Evolutionary conservation across 1,284 basidiomycete species (phyloP).

Genomic region (Stygiomarasmius scandens): DNA sequence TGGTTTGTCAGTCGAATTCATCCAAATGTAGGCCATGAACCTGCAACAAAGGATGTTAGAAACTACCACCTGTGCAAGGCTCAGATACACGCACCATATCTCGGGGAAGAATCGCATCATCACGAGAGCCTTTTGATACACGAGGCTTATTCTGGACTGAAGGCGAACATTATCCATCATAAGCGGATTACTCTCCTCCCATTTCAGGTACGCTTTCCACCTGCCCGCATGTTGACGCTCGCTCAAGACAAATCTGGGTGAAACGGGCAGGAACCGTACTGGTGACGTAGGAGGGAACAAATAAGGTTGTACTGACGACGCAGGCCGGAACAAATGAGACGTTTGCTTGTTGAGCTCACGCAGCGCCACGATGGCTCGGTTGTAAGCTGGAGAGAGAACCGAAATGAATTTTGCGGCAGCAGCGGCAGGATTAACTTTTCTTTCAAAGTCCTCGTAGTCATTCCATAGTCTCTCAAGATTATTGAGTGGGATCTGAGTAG

Average conservation of each 20-base stretch:
- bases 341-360: conserved; percentile 83
- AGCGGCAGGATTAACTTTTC: conserved; percentile 87
- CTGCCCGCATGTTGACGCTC: conserved; percentile 79
- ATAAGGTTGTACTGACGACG: conserved; percentile 26
- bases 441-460: conserved; percentile 94
- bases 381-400: conserved; percentile 76
- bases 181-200: conserved; percentile 95
- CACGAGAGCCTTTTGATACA: conserved; percentile 87
- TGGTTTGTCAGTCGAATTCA: conserved; percentile 68
- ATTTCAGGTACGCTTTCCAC: conserved; percentile 93
- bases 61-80: background rate
- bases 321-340: conserved; percentile 54
- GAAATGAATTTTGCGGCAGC: conserved; percentile 96
- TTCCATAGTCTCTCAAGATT: conserved; percentile 95
- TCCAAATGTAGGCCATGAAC: conserved; percentile 91
- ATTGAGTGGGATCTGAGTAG: conserved; percentile 91
- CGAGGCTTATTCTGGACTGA: conserved; percentile 75
- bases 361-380: conserved; percentile 91
- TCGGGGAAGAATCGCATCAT: conserved; percentile 95
- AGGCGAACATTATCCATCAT: conserved; percentile 90
- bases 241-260: conserved; percentile 71
- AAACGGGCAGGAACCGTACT: conserved; percentile 67
- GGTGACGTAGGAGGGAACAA: conserved; percentile 64
- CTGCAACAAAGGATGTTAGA: conserved; percentile 39
- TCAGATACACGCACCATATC: conserved; percentile 68